A percentile compares a stretch with the other conserved stretches of the same genome.
These are phyloP conservation scores for Colletotrichum sp. DNA, from an alignment of 2,329 filamentous ascomycete genomes.

Conservation along the genomic window DNA sequence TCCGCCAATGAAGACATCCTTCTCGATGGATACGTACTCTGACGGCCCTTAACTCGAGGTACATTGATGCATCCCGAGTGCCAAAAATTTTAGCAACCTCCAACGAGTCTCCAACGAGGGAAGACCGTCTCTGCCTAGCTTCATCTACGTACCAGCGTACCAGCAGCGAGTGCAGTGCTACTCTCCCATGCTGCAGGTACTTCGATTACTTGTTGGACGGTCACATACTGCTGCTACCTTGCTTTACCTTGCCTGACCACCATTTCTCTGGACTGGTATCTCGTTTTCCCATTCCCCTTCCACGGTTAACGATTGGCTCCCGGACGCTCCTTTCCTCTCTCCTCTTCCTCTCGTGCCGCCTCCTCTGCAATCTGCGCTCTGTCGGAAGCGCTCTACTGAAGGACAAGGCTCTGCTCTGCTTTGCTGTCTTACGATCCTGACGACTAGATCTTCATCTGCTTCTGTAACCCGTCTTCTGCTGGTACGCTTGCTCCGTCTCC, in stretches of 20 bases:
- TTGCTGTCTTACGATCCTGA: neutral
- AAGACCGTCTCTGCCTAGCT: conserved; percentile 6
- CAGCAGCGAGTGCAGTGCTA: neutral
- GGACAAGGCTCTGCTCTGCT: neutral
- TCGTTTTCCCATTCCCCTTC: neutral
- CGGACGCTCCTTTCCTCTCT: neutral
- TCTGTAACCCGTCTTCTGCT: neutral
- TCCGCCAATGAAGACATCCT: neutral
- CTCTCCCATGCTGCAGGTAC: neutral
- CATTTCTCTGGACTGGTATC: neutral
- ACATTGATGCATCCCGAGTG: neutral
- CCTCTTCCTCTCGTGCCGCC: neutral
- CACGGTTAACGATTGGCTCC: conserved; percentile 2
- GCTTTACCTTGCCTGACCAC: neutral
- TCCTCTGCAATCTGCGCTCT: neutral
- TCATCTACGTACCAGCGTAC: conserved; percentile 1
- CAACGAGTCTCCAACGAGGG: conserved; percentile 5
- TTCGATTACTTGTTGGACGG: neutral
- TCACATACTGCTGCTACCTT: neutral
- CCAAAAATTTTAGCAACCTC: neutral
- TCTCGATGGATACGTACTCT: neutral
- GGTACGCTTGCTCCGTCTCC: neutral
- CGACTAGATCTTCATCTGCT: neutral
- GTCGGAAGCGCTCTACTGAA: neutral
- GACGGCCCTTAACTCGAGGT: conserved; percentile 4